Conservation (phyloP, 2,329 filamentous ascomycete genomes). For the Bimuria novae-zelandiae region DNA sequence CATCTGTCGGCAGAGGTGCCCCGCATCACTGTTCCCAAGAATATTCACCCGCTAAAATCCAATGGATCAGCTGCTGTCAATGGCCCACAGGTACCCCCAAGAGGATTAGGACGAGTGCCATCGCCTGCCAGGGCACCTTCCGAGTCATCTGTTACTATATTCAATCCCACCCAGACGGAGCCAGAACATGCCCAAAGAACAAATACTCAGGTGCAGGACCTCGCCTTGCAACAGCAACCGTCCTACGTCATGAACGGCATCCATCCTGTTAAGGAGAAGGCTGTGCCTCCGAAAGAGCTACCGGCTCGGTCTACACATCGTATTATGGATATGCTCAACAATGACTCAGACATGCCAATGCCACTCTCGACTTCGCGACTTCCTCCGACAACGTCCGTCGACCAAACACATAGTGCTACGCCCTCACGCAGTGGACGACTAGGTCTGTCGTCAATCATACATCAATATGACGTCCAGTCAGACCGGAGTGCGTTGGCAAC, state of each 20-base stretch:
- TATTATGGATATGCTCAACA: conserved; percentile 45
- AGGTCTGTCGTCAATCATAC: conserved; percentile 24
- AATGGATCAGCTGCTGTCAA: conserved; percentile 6
- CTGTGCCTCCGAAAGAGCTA: conserved; percentile 22
- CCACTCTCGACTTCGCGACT: conserved; percentile 28
- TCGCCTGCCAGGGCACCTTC: conserved; percentile 21
- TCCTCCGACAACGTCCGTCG: conserved; percentile 17
- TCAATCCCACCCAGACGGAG: conserved; percentile 21
- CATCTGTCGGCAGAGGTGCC: conserved; percentile 37
- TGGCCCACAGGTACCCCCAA: conserved; percentile 20
- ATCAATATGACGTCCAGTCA: conserved; percentile 28
- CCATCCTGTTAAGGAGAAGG: conserved; percentile 10
- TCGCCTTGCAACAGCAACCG: conserved; percentile 8
- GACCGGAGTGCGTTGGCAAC: conserved; percentile 26
- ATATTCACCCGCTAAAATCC: conserved; percentile 13
- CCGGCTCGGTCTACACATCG: conserved; percentile 40
- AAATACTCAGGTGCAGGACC: conserved; percentile 11
- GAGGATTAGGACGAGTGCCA: conserved; percentile 17
- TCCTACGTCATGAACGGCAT: conserved; percentile 17
- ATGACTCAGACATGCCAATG: conserved; percentile 39
- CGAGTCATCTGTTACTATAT: background rate
- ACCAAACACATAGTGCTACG: conserved; percentile 22
- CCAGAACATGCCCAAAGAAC: conserved; percentile 25
- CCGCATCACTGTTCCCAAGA: conserved; percentile 10
- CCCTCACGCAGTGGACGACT: conserved; percentile 23